phyloP scores from a whole-genome alignment of 1,284 basidiomycete genomes.

The Rhodofomes roseus region DNA sequence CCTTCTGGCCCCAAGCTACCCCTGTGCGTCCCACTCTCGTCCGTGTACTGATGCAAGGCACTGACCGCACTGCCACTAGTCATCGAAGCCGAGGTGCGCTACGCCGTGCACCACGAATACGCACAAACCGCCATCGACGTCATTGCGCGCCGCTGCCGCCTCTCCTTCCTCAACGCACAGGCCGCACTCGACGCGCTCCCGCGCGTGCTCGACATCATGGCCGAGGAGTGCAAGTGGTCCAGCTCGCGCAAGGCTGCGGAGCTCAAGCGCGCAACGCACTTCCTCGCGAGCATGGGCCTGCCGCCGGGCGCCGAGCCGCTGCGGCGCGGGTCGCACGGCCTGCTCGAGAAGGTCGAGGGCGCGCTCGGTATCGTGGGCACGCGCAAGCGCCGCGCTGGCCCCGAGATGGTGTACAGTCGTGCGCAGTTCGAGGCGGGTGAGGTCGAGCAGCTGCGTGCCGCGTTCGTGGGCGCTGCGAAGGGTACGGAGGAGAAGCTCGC shows the following conservation, averaged over 20 bases:
- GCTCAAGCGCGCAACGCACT: slow-evolving; percentile 57
- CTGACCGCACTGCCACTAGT: slow-evolving; percentile 33
- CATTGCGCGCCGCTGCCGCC: slow-evolving; percentile 85
- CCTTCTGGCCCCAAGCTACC: slow-evolving; percentile 74
- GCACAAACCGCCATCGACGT: slow-evolving; percentile 90
- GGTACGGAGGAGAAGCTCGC: slow-evolving; percentile 28
- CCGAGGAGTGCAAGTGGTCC: slow-evolving; percentile 81
- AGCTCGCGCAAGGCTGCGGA: slow-evolving; percentile 52
- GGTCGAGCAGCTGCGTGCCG: slow-evolving; percentile 52
- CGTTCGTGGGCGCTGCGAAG: slow-evolving; percentile 46
- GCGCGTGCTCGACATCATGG: slow-evolving; percentile 89
- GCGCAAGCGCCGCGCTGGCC: slow-evolving; percentile 23
- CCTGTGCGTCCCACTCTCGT: slow-evolving; percentile 48
- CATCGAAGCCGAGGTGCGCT: slow-evolving; percentile 93
- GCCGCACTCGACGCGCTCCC: slow-evolving; percentile 86
- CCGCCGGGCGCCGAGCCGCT: slow-evolving; percentile 35
- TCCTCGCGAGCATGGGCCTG: slow-evolving; percentile 78
- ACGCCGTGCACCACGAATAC: slow-evolving; percentile 90
- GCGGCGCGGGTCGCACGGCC: slow-evolving; percentile 28
- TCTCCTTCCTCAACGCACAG: slow-evolving; percentile 92
- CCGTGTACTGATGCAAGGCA: not conserved
- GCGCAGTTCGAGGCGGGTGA: slow-evolving; percentile 71
- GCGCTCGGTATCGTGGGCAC: slow-evolving; percentile 31
- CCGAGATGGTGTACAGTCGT: slow-evolving; percentile 42
- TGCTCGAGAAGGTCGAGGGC: slow-evolving; percentile 33